Evolutionary conservation across 192 early-diverging fungal genomes (phyloP), one percentile per base, ranked within the genome.

Genomic region (Backusella psychrophila): DNA sequence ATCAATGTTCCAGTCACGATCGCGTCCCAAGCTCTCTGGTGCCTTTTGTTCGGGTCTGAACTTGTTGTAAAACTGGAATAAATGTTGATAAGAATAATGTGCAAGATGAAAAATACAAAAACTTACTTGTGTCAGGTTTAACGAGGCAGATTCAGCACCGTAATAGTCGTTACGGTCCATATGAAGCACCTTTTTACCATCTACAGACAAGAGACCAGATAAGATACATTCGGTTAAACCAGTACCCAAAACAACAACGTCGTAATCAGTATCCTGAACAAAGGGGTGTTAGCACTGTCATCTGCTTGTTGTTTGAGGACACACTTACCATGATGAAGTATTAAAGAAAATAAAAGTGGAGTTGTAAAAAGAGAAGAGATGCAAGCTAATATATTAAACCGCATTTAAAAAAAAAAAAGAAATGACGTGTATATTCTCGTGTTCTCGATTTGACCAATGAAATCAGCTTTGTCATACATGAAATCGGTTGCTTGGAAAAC

Each of bases 101-200:
- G 33, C 33, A 41, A 33, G 3, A 14, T 4, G 33, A n/a, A n/a
- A n/a, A n/a, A n/a, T n/a, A 33, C 33, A 33, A 8, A 49, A 6
- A 36, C 75, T 75, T 89, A 94, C 94, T 93, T 98, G 97, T 41
- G 95, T 90, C 81, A 99, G 88, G 88, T 99, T 97, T 65, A 99
- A 89, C 67, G 92, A 94, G 38, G 98, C 97, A 74, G 92, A 91
- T 63, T 97, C 97, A 75, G 94, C 98, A 78, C 98, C 98, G 78
- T 99, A 99, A 84, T 98, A 99, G 84, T 99, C 96, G 84, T 99
- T 95, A 72, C 93, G 90, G 85, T 96, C 95, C 81, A 96, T 91
- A 76, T 96, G 95, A 68, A 96, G 85, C n/a, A 96, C 95, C 81
- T 93, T 93, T 85, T 96, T 96, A 78, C 94, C 93, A 78, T 96